Conservation (phyloP, 768 basidiomycete genomes). For the Dendrothele bispora region DNA sequence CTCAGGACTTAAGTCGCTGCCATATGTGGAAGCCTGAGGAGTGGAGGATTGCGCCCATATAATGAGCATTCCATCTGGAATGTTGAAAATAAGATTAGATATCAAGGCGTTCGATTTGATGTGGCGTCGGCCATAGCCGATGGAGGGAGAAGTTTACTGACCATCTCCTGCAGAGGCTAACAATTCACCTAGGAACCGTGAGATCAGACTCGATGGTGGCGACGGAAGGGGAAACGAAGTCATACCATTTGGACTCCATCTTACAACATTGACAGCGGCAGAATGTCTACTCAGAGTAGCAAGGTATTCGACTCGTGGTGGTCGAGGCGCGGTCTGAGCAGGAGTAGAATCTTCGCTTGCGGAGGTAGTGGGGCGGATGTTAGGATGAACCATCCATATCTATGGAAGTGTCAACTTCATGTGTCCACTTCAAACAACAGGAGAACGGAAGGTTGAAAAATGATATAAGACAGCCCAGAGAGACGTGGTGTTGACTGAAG, state of each 20-base stretch:
- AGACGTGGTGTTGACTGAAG: conserved; percentile 1
- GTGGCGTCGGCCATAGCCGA: conserved; percentile 5
- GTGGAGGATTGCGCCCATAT: conserved; percentile 87
- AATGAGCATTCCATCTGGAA: conserved; percentile 92
- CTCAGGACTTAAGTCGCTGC: conserved; percentile 76
- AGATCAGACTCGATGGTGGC: background rate
- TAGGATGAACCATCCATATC: conserved; percentile 95
- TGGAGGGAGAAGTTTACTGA: no score
- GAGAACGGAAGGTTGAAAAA: no score
- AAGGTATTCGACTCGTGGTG: conserved; percentile 93
- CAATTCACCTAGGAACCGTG: conserved; percentile 61
- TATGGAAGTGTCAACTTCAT: conserved; percentile 25
- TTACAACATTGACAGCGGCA: conserved; percentile 92
- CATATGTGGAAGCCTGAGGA: conserved; percentile 72
- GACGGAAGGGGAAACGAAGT: conserved; percentile 11
- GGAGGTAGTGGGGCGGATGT: conserved; percentile 69
- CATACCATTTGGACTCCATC: conserved; percentile 93
- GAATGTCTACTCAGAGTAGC: conserved; percentile 92
- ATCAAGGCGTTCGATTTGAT: conserved; percentile 3
- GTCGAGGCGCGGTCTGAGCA: conserved; percentile 32
- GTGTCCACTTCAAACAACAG: no score
- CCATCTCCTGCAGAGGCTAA: conserved; percentile 98
- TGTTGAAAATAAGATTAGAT: background rate
- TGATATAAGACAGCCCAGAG: conserved; percentile 10
- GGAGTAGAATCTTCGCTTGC: conserved; percentile 33